Evolutionary conservation across 805 yeast genomes (phyloP), one percentile per base, ranked within the genome.

Genomic region (Grigorovia transvaalensis): DNA sequence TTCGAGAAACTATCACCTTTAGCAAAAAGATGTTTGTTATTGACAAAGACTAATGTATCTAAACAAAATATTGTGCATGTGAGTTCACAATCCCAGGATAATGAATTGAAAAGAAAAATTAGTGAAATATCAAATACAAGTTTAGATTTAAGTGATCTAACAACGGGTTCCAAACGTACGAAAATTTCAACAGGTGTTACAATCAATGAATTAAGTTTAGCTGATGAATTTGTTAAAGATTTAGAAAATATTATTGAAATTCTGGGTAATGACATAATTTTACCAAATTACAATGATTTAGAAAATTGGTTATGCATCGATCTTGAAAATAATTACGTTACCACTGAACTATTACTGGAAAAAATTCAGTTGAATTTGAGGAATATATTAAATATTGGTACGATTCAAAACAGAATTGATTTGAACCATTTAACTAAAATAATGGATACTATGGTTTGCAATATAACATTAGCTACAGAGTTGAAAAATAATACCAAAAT

Each of bases 1-100:
- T 52, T 55, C 18, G 54, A 56, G 5, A 57, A 58, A 4, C 54
- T 65, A 15, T 59, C 68, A n/a, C 59, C 60, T 2, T 46, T 57
- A 29, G 67, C 68, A 2, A 56, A 44, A 33, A 46, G 48, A 35
- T 54, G 55, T 46, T 44, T 64, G 1, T 44, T 38, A 12, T 49
- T 46, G 1, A 51, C 51, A 1, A 50, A 48, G 17, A 44, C 52
- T 4, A 47, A 45, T 12, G 49, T 57, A 15, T 35, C 20, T 12
- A 15, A 41, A 7, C 27, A 30, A 33, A 30, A 46, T 46, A 46
- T 46, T 12, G 30, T 45, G 4, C 17, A 15, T 38, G 4, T n/a
- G 42, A 38, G 42, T 38, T 7, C 42, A 38, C 42, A 38, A 38
- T n/a, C 42, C 3, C n/a, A n/a, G 8, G 20, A 29, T 29, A 40